Percentiles rank a stretch among this genome's conserved stretches.
Evolutionary conservation across 2,329 filamentous ascomycete genomes (phyloP).

Genomic region (Tympanopsis confertula): DNA sequence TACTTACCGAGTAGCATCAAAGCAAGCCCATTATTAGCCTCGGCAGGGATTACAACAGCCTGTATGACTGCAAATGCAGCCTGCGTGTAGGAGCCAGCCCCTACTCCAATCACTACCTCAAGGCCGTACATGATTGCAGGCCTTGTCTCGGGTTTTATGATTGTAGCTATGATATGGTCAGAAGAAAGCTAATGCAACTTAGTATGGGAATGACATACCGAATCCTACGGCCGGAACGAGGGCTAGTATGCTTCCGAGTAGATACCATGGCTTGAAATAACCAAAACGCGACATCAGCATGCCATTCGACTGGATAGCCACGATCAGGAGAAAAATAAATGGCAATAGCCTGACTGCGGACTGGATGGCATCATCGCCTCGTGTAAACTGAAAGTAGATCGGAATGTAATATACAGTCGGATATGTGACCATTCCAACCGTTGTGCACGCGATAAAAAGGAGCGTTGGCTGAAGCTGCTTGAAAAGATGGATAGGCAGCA

Average conservation of each 20-base stretch:
- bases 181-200: constrained; percentile 5
- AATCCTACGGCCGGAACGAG: constrained; percentile 21
- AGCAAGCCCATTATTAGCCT: constrained; percentile 13
- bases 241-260: constrained; percentile 19
- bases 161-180: constrained; percentile 8
- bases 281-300: constrained; percentile 17
- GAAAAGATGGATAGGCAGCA: constrained; percentile 37
- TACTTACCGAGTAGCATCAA: constrained; percentile 12
- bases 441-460: constrained; percentile 14
- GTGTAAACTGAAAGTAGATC: constrained; percentile 34
- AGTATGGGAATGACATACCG: constrained; percentile 10
- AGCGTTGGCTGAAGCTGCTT: constrained; percentile 23
- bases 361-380: constrained; percentile 23
- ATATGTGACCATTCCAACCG: constrained; percentile 12
- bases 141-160: constrained; percentile 11
- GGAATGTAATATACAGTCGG: constrained; percentile 34
- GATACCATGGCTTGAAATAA: constrained; percentile 27
- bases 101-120: constrained; percentile 16
- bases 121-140: constrained; percentile 19
- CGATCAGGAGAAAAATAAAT: constrained; percentile 22
- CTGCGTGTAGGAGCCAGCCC: constrained; percentile 14
- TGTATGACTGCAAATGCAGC: constrained; percentile 16
- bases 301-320: constrained; percentile 21
- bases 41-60: constrained; percentile 11
- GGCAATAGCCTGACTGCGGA: constrained; percentile 27